Conservation (phyloP, 2,329 filamentous ascomycete genomes). For the Claviceps pazoutovae region DNA sequence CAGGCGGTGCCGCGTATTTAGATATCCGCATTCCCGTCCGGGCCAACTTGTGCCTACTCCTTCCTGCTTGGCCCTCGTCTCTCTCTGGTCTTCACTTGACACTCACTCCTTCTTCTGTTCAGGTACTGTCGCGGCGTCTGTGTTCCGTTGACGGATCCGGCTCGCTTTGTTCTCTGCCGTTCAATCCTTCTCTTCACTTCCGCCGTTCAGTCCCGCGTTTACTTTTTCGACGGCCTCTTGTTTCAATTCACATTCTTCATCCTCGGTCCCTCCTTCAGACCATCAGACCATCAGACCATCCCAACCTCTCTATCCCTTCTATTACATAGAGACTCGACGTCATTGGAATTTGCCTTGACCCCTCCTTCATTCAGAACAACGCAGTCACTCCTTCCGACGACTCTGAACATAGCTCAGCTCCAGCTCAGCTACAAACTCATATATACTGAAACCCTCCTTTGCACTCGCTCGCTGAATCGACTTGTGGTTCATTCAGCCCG, state of each 20-base stretch:
- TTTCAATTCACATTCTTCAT: constrained; percentile 1
- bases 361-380: background rate
- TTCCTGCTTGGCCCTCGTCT: background rate
- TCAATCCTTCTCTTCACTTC: constrained; percentile 16
- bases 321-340: constrained; percentile 9
- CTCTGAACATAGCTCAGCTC: background rate
- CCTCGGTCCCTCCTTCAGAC: background rate
- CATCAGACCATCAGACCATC: background rate
- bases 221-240: background rate
- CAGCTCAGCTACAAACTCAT: background rate
- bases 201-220: background rate
- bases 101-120: constrained; percentile 3
- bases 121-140: background rate
- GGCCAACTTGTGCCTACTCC: background rate
- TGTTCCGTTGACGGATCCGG: constrained; percentile 4
- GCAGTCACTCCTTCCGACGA: background rate
- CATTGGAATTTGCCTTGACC: constrained; percentile 5
- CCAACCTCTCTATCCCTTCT: background rate
- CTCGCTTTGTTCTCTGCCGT: constrained; percentile 10
- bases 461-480: background rate
- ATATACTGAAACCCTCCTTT: background rate
- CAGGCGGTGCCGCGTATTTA: constrained; percentile 8
- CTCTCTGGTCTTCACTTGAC: background rate
- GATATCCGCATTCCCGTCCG: constrained; percentile 8
- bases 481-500: background rate